phyloP scores from a whole-genome alignment of 2,329 filamentous ascomycete genomes.

The Emericellopsis atlantica region DNA sequence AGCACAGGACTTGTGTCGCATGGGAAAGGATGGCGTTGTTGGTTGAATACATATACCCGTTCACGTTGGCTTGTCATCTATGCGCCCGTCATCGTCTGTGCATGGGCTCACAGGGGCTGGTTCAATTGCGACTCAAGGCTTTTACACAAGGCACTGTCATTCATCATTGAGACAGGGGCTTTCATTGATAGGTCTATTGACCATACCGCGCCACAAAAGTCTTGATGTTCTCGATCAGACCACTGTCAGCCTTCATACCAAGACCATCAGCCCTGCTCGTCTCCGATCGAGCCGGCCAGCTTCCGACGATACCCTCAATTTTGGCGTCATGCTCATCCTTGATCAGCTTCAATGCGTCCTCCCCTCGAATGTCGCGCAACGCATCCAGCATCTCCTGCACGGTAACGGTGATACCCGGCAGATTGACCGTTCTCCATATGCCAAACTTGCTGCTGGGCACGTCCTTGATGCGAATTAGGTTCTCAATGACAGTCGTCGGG shows the following conservation, averaged over 20 bases:
- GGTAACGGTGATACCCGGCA: slow-evolving; percentile 37
- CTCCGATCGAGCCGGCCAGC: slow-evolving; percentile 41
- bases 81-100: too few species aligned
- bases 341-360: slow-evolving; percentile 27
- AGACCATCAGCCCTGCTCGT: slow-evolving; percentile 36
- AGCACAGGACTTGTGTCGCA: not conserved
- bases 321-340: slow-evolving; percentile 31
- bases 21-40: too few species aligned
- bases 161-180: too few species aligned
- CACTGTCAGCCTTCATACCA: slow-evolving; percentile 34
- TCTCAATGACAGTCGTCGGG: slow-evolving; percentile 32
- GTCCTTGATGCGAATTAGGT: slow-evolving; percentile 30
- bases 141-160: too few species aligned
- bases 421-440: slow-evolving; percentile 30
- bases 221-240: slow-evolving; percentile 16
- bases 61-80: too few species aligned
- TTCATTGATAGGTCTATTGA: not conserved
- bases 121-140: too few species aligned
- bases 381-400: slow-evolving; percentile 41
- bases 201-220: not conserved
- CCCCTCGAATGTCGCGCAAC: slow-evolving; percentile 32
- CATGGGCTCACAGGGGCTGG: too few species aligned
- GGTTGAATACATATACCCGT: too few species aligned
- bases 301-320: slow-evolving; percentile 34
- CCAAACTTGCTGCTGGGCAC: slow-evolving; percentile 24